Percentiles rank a stretch among this genome's conserved stretches.
Conservation (phyloP, 2,329 filamentous ascomycete genomes). For the Bertia moriformis region DNA sequence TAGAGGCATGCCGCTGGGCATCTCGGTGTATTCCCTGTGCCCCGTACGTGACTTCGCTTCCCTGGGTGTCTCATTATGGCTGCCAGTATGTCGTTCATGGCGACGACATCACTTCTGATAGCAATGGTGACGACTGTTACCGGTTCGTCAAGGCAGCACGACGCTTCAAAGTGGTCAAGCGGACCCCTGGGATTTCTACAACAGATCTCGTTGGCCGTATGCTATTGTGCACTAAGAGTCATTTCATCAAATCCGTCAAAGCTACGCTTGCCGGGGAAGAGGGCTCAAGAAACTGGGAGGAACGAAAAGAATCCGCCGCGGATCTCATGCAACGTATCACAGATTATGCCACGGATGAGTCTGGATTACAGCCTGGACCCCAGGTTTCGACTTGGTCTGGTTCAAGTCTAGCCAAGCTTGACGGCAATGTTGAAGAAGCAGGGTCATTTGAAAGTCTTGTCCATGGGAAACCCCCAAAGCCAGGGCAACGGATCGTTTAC, state of each 20-base stretch:
- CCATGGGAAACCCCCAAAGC: slow-evolving; percentile 31
- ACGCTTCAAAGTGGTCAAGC: slow-evolving; percentile 90
- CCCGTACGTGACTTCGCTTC: slow-evolving; percentile 84
- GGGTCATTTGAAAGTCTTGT: slow-evolving; percentile 57
- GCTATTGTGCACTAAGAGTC: slow-evolving; percentile 85
- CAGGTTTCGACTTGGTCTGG: slow-evolving; percentile 75
- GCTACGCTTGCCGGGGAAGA: slow-evolving; percentile 56
- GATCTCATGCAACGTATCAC: slow-evolving; percentile 62
- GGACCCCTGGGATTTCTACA: slow-evolving; percentile 90
- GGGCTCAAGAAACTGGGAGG: slow-evolving; percentile 49
- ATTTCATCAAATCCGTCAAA: slow-evolving; percentile 76
- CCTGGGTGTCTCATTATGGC: slow-evolving; percentile 90
- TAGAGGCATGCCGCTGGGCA: slow-evolving; percentile 90
- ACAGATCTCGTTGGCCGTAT: slow-evolving; percentile 97
- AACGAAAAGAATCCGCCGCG: slow-evolving; percentile 38
- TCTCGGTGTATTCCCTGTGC: slow-evolving; percentile 71
- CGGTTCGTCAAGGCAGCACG: slow-evolving; percentile 89
- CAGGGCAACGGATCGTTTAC: slow-evolving; percentile 77
- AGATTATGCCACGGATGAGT: slow-evolving; percentile 78
- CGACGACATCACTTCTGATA: slow-evolving; percentile 93
- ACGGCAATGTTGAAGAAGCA: slow-evolving; percentile 31
- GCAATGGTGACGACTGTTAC: slow-evolving; percentile 88
- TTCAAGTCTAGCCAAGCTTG: slow-evolving; percentile 26
- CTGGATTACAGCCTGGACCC: slow-evolving; percentile 61
- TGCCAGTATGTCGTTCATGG: slow-evolving; percentile 93